Base-by-base conservation (phyloP, 139 green algal genomes). In the Chloropicon primus region DNA sequence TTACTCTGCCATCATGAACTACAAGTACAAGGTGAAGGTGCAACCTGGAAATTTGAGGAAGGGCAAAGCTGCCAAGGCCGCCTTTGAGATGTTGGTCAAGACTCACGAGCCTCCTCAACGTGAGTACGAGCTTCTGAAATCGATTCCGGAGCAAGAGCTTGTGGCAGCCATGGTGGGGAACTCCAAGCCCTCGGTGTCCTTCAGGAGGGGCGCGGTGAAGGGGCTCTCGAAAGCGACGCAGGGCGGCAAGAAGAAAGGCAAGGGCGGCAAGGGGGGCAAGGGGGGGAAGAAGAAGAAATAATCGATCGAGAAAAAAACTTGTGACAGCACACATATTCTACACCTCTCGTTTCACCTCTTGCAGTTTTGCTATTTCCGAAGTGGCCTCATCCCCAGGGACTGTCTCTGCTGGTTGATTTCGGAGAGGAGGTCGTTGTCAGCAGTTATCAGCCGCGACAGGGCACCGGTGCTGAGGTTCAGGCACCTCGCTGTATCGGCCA, bases 11-110 rank as follows among this genome's bases (percentile, higher is more conserved):
- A 72, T 78, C 23, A 54, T 24, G 27, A 75, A 24, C 75, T 98
- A 91, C 88, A 97, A 96, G 87, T 94, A 87, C 85, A 92, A 92
- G 74, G 86, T 96, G 1, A 96, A 96, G 84, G 27, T 96, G 25
- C 86, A 83, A 0, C 88, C 92, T 2, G 94, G 94, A 24, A 89
- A 85, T 0, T 82, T 92, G 53, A 96, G 95, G 84, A 97, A 97
- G 83, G 94, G 94, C 80, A 96, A 95, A 81, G 93, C 92, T 1
- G 88, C 80, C 1, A 80, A 80, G 53, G 77, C 87, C 81, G 83
- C 88, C 22, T 25, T 90, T 27, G 92, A 97, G 77, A 76, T 97
- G 76, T 79, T 98, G 71, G 76, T 73, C 5, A 76, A 84, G 17
- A 80, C 53, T 21, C 53, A 77, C 0, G 89, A 90, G 1, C 74